Percentiles rank a stretch among this genome's conserved stretches.
phyloP scores from a whole-genome alignment of 192 early-diverging fungal genomes.

The Coemansia sp. region DNA sequence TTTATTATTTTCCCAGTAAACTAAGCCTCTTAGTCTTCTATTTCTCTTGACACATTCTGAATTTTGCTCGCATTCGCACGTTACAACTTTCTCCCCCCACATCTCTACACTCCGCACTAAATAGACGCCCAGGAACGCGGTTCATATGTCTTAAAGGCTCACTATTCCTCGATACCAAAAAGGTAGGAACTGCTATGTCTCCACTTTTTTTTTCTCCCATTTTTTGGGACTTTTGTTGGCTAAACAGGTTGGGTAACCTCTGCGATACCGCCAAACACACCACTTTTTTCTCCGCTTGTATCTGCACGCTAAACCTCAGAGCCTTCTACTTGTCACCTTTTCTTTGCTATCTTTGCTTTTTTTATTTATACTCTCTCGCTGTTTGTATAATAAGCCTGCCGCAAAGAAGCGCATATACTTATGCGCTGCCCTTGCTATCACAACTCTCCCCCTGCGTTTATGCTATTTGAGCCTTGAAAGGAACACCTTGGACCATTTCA shows the following conservation, averaged over 20 bases:
- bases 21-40: background rate
- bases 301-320: background rate
- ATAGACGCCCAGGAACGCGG: background rate
- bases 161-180: background rate
- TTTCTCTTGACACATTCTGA: background rate
- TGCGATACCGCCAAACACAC: background rate
- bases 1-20: background rate
- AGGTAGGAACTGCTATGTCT: background rate
- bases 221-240: background rate
- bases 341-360: background rate
- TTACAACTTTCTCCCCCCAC: background rate
- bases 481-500: background rate
- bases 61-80: background rate
- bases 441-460: constrained; percentile 4
- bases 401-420: background rate
- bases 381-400: background rate
- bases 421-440: background rate
- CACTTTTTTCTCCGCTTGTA: background rate
- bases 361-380: background rate
- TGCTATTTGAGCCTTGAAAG: background rate
- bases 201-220: background rate
- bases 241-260: background rate
- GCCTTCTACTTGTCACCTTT: background rate
- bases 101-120: background rate
- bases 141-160: background rate